Base-by-base conservation (phyloP, 345 rosid species). In the Sapria himalayana region DNA sequence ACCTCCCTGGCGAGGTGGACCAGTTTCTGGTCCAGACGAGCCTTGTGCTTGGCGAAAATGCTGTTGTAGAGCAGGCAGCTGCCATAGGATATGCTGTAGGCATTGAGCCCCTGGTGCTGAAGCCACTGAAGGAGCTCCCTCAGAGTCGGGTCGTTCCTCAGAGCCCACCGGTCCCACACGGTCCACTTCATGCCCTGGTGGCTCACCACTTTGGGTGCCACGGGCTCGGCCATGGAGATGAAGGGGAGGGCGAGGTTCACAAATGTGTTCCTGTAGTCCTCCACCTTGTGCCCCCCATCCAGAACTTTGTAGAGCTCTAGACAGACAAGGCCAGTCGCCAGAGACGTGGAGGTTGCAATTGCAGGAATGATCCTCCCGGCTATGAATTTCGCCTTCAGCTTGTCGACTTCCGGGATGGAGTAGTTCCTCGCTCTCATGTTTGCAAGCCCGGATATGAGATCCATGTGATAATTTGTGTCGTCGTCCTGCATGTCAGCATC, bases 381-480 rank as follows among this genome's bases (percentile, higher is more conserved):
- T 12, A 91, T 91, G 49, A 91, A 80, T 61, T 91, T 91, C 39
- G 99, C 99, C 52, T 91, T 91, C 39, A 91, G 76, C 60, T 91
- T 91, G 69, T 91, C 96, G 1, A 91, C 96, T 52, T 91, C 99
- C 0, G 92, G 92, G 42, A 91, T 79, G 54, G 78, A 57, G 62
- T 91, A 91, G 72, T 91, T 91, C 52, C 93, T 84, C 31, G 99
- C 99, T 66, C 99, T 84, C 99, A 91, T 91, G 71, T 91, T 91
- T 22, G 99, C 99, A 25, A 91, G 80, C 33, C 73, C 99, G 38
- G 96, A 86, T 37, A 91, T 91, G 65, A 84, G 39, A 62, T 91
- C 99, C 96, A 91, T 84, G 67, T 91, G 99, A 56, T 75, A 91
- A 68, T 91, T 91, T 25, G 92, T 73, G 48, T 91, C 93, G 43